Evolutionary conservation across 2,329 filamentous ascomycete species (phyloP).

Genomic region (Orbilia ellipsospora): DNA sequence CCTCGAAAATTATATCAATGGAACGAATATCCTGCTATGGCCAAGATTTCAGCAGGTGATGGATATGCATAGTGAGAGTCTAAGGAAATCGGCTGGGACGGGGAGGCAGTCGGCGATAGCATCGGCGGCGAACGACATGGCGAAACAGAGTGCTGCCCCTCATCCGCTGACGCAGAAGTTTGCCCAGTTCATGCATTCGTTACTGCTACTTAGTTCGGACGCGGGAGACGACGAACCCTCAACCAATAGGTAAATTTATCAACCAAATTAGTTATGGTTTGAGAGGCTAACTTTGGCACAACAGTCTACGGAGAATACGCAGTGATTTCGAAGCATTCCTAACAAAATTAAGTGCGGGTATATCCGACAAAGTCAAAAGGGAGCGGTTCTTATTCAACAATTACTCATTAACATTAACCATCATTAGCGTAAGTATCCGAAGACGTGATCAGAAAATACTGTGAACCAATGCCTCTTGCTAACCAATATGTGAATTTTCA

Average conservation of each 20-base stretch:
- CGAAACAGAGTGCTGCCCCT: constrained; percentile 79
- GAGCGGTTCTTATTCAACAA: constrained; percentile 95
- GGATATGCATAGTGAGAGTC: constrained; percentile 89
- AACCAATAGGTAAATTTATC: constrained; percentile 65
- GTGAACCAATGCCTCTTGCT: not conserved
- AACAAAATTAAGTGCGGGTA: constrained; percentile 77
- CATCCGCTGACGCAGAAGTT: constrained; percentile 96
- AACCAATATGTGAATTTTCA: constrained; percentile 59
- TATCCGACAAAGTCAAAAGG: constrained; percentile 80
- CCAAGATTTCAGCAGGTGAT: constrained; percentile 93
- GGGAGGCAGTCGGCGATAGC: constrained; percentile 59
- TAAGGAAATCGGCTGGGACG: constrained; percentile 71
- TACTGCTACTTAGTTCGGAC: constrained; percentile 84
- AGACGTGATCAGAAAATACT: not conserved
- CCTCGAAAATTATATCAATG: constrained; percentile 91
- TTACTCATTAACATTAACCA: constrained; percentile 92
- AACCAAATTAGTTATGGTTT: not conserved
- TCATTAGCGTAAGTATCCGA: constrained; percentile 73
- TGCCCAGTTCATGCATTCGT: constrained; percentile 87
- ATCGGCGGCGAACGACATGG: constrained; percentile 67
- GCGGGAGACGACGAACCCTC: constrained; percentile 95
- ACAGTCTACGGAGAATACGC: constrained; percentile 78
- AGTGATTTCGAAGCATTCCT: constrained; percentile 86
- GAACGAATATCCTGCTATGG: constrained; percentile 95
- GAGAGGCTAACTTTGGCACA: not conserved